phyloP scores from a whole-genome alignment of 371 early-diverging fungal genomes.

The Mucor racemosus region DNA sequence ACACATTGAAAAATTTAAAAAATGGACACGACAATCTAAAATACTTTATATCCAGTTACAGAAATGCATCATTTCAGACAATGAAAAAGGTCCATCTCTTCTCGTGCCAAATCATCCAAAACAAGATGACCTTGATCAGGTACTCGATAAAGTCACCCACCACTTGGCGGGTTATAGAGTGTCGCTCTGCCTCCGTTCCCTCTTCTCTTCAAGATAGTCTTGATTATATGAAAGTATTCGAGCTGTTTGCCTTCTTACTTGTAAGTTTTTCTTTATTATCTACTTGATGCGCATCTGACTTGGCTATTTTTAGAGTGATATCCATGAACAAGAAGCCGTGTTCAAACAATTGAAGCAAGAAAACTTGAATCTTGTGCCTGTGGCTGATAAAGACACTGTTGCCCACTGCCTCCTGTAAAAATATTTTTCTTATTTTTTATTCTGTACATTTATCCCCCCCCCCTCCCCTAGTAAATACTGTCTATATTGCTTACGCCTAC shows the following conservation, averaged over 20 bases:
- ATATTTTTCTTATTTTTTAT: too few species aligned
- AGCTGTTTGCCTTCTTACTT: not conserved
- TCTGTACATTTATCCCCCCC: too few species aligned
- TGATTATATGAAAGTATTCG: not conserved
- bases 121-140: conserved; percentile 23
- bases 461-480: too few species aligned
- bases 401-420: conserved; percentile 18
- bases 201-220: not conserved
- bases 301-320: conserved; percentile 14
- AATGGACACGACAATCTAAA: conserved; percentile 27
- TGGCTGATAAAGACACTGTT: conserved; percentile 14
- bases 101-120: conserved; percentile 27
- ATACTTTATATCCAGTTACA: conserved; percentile 20
- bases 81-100: conserved; percentile 20
- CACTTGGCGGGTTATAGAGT: not conserved
- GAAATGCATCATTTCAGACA: conserved; percentile 21
- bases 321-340: conserved; percentile 8
- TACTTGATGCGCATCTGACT: conserved; percentile 3
- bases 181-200: not conserved
- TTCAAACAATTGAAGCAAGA: conserved; percentile 16
- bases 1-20: conserved; percentile 26
- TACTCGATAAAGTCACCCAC: not conserved
- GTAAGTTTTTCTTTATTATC: conserved; percentile 6
- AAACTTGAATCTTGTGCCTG: conserved; percentile 16
- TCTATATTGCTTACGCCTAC: too few species aligned